Base-by-base conservation (phyloP, 2,329 filamentous ascomycete genomes). In the Aspergillus tanneri region DNA sequence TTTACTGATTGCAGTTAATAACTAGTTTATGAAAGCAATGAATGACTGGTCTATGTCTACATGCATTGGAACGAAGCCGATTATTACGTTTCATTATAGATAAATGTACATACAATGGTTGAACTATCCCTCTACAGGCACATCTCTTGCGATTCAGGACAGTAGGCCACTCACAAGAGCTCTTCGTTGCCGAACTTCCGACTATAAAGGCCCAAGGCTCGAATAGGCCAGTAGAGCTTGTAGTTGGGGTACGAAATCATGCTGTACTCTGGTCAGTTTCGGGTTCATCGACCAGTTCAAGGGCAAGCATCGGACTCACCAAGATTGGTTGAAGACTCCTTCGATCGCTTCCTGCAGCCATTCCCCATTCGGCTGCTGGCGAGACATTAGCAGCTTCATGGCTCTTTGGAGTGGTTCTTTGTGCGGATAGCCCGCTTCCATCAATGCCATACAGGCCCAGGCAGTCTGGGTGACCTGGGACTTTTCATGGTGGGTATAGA, bases 191-290 rank as follows among this genome's bases (percentile, higher is more conserved):
- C 87, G 56, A 86, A 91, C 54, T 78, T 82, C 59, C 76, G 80
- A 4, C 86, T 83, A 76, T 90, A 99, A 82, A 96, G 86, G 4
- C 93, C 93, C 55, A 99, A 70, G 2, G 93, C 93, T 73, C 95
- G 95, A 66, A 97, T 87, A 1, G 92, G 85, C 71, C 96, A 99
- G 49, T 87, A 88, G 68, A 96, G 93, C 76, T 97, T 99, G 78
- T 99, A 99, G 77, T 99, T 99, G 35, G 92, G 92, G 65, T 99
- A 99, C 0, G 90, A 93, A 57, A 99, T 99, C 90, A 96, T 97
- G 77, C 84, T 85, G 61, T 50, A 47, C 38, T 19, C 23, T 41
- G 23, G 50, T 64, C 52, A 67, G 61, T 25, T 28, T 47, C 59
- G 35, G n/a, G 54, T 47, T 48, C 34, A 7, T 22, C 23, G 5